Evolutionary conservation across 352 stramenopile genomes (phyloP).

Genomic region (Phytopythium helicoides): DNA sequence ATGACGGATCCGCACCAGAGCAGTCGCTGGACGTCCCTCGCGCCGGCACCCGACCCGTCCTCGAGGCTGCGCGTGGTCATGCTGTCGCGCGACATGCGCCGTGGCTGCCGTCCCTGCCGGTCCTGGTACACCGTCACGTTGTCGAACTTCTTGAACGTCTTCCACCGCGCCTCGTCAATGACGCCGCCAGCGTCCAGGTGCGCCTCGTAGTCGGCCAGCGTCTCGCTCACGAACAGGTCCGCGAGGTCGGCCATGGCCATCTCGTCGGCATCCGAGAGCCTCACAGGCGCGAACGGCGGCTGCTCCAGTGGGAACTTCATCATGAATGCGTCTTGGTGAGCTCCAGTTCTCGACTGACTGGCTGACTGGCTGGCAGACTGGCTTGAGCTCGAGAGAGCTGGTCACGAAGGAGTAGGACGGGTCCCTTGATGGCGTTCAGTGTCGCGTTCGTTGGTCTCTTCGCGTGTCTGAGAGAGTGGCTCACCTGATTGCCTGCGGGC

Average conservation of each 20-base stretch:
- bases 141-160: constrained; percentile 32
- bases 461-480: no score
- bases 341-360: constrained; percentile 1
- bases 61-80: constrained; percentile 9
- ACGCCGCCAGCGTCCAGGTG: constrained; percentile 17
- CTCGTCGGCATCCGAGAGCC: constrained; percentile 23
- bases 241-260: constrained; percentile 20
- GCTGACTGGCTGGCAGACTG: no score
- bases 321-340: constrained; percentile 9
- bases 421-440: no score
- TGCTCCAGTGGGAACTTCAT: constrained; percentile 28
- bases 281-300: constrained; percentile 29
- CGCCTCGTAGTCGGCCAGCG: constrained; percentile 26
- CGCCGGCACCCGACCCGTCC: neutral
- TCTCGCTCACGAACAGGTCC: constrained; percentile 20
- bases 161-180: constrained; percentile 27
- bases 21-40: constrained; percentile 24
- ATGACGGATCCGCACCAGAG: constrained; percentile 37
- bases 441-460: no score
- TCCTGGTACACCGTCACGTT: constrained; percentile 36
- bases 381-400: no score
- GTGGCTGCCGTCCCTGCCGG: constrained; percentile 17
- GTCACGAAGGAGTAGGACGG: no score
- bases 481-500: no score
- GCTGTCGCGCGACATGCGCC: constrained; percentile 19